A percentile compares a stretch with the other conserved stretches of the same genome.
phyloP scores from a whole-genome alignment of 2,329 filamentous ascomycete species.

The Purpureocillium takamizusanense region DNA sequence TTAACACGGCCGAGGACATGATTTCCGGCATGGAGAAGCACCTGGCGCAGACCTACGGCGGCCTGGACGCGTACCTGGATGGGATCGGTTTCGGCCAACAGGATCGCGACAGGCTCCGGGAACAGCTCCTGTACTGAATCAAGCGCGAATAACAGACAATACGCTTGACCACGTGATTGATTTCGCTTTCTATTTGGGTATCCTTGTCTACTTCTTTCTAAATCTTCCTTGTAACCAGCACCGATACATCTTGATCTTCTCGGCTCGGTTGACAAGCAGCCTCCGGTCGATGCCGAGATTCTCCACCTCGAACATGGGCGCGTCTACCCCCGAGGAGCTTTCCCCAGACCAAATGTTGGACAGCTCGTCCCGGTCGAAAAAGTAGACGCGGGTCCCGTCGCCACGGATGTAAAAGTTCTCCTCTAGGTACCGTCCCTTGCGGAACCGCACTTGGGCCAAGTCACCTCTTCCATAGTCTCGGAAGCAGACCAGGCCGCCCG shows the following conservation, averaged over 20 bases:
- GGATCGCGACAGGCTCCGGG: slow-evolving; percentile 31
- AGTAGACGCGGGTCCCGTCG: slow-evolving; percentile 94
- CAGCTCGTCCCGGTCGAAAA: slow-evolving; percentile 85
- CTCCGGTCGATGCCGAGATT: slow-evolving; percentile 80
- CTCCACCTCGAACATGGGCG: slow-evolving; percentile 55
- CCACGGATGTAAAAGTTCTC: slow-evolving; percentile 97
- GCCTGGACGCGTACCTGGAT: slow-evolving; percentile 56
- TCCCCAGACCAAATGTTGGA: slow-evolving; percentile 64
- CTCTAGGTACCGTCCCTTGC: slow-evolving; percentile 85
- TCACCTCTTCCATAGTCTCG: slow-evolving; percentile 95
- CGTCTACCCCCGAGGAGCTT: slow-evolving; percentile 12
- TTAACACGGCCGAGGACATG: slow-evolving; percentile 54
- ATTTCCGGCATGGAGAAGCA: slow-evolving; percentile 49
- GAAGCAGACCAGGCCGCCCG: slow-evolving; percentile 88
- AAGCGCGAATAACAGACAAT: no score
- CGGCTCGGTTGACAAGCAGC: slow-evolving; percentile 83
- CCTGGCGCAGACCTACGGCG: slow-evolving; percentile 54
- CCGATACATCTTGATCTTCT: slow-evolving; percentile 93
- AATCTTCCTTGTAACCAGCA: slow-evolving; percentile 91
- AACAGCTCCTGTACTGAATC: slow-evolving; percentile 31
- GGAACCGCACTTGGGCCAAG: slow-evolving; percentile 92
- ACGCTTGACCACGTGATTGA: not conserved
- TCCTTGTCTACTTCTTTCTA: slow-evolving; percentile 49
- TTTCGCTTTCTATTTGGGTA: slow-evolving; percentile 1
- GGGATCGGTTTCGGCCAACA: slow-evolving; percentile 46